phyloP scores from a whole-genome alignment of 176 grass and related monocot genomes.

The Cenchrus purpureus region DNA sequence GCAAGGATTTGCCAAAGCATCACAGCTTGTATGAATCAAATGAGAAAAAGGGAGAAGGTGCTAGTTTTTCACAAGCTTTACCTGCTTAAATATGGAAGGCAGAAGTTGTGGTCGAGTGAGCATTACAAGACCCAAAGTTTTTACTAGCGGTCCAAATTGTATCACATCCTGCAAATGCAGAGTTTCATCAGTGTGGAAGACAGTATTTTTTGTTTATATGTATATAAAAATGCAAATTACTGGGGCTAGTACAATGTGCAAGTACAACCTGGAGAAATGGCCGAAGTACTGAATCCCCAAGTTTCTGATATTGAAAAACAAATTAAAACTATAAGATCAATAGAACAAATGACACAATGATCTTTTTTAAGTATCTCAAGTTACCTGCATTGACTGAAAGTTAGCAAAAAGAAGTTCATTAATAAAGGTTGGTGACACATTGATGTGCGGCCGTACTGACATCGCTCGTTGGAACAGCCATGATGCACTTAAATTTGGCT shows the following conservation, averaged over 20 bases:
- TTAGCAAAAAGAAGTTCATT: conserved; percentile 95
- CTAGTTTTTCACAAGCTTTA: not conserved
- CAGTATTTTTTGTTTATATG: not conserved
- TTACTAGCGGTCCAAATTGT: conserved; percentile 87
- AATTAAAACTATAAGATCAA: conserved; percentile 40
- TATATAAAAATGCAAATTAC: conserved; percentile 14
- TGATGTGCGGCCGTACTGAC: conserved; percentile 67
- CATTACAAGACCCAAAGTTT: conserved; percentile 88
- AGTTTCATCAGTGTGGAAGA: conserved; percentile 27
- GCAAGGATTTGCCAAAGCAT: conserved; percentile 7
- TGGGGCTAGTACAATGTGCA: conserved; percentile 22
- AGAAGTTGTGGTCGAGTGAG: conserved; percentile 68
- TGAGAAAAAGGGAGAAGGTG: conserved; percentile 8
- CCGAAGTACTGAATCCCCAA: conserved; percentile 72
- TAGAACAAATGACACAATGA: conserved; percentile 21
- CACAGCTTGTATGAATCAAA: conserved; percentile 29
- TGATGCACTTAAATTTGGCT: conserved; percentile 95
- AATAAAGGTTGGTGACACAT: conserved; percentile 76
- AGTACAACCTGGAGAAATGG: conserved; percentile 88
- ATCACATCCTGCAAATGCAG: conserved; percentile 80
- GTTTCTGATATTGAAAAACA: conserved; percentile 55
- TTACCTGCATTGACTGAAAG: conserved; percentile 94
- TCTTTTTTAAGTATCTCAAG: conserved; percentile 2
- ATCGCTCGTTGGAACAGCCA: conserved; percentile 98
- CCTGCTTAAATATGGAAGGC: conserved; percentile 95